A percentile compares a stretch with the other conserved stretches of the same genome.
phyloP scores from a whole-genome alignment of 345 rosid genomes.

The Salix caprea region DNA sequence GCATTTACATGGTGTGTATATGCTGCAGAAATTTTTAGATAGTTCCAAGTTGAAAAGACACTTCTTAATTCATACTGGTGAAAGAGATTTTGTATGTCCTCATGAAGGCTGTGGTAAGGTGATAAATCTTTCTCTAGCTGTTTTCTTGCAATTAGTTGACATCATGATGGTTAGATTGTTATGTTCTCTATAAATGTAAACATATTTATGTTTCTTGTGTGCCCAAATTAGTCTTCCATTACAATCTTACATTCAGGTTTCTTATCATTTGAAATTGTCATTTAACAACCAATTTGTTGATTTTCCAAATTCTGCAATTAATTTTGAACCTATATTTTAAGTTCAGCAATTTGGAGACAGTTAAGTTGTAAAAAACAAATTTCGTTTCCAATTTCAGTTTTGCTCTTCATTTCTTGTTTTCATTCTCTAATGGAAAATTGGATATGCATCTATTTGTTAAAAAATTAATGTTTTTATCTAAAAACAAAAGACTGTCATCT shows the following conservation, averaged over 20 bases:
- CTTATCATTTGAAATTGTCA: neutral
- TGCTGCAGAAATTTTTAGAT: constrained; percentile 91
- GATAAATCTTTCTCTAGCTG: constrained; percentile 20
- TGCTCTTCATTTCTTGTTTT: neutral
- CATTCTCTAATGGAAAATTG: neutral
- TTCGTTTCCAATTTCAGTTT: neutral
- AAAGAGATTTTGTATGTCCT: constrained; percentile 76
- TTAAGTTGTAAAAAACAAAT: neutral
- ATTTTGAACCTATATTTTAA: neutral
- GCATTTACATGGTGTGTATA: constrained; percentile 3
- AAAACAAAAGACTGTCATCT: neutral
- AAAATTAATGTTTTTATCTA: neutral
- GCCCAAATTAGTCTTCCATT: neutral
- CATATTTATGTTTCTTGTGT: neutral
- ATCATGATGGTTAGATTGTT: neutral
- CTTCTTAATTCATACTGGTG: constrained; percentile 90
- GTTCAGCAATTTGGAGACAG: neutral
- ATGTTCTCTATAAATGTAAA: neutral
- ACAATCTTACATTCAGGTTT: neutral
- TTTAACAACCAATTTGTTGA: neutral
- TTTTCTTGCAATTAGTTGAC: neutral
- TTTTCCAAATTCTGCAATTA: neutral
- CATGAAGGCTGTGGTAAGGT: constrained; percentile 99
- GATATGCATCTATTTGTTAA: neutral
- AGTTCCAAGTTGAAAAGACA: constrained; percentile 98